Evolutionary conservation across 495 filamentous ascomycete genomes (phyloP), one percentile per base, ranked within the genome.

Genomic region (Tuber melanosporum): DNA sequence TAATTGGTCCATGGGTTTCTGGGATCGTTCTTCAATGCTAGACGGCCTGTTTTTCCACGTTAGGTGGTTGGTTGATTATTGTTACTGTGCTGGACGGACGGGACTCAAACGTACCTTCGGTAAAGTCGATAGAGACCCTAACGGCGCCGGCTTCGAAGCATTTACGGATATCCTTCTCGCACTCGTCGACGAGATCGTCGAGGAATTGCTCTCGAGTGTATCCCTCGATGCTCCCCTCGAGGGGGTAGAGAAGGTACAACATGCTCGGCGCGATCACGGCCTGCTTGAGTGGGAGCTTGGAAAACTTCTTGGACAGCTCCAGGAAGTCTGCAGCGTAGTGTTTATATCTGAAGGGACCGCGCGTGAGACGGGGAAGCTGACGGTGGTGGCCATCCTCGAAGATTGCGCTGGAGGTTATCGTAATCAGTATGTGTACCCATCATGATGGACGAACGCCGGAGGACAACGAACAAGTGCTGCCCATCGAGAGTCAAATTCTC

Each of bases 241-340:
- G 81, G 2, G 85, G 85, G 76, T 86, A 86, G 12, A 86, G 81
- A 19, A 86, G 76, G 66, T 85, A 86, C 66, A 86, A 73, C 85
- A 86, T 86, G 47, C 84, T 86, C 39, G 85, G 85, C 0, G 85
- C 84, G 45, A 86, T 86, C 15, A 86, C 85, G 36, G 85, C 85
- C 45, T 81, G 78, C 77, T 86, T 86, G 85, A 86, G 85, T 0
- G 78, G 80, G 12, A 81, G 81, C 20, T 76, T 83, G 1, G 85
- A 82, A 79, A 84, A 85, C 9, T 76, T 75, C 26, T 78, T 78
- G 44, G 83, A 83, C 46, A 82, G 80, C 62, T 79, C 79, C 71
- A 85, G 81, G 74, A 86, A 85, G 32, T 86, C 84, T n/a, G 81
- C 84, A 14, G 85, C 84, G 79, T 86, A 86, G 9, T 84, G 86